Conservation (phyloP, 345 rosid genomes). For the Turritis glabra region DNA sequence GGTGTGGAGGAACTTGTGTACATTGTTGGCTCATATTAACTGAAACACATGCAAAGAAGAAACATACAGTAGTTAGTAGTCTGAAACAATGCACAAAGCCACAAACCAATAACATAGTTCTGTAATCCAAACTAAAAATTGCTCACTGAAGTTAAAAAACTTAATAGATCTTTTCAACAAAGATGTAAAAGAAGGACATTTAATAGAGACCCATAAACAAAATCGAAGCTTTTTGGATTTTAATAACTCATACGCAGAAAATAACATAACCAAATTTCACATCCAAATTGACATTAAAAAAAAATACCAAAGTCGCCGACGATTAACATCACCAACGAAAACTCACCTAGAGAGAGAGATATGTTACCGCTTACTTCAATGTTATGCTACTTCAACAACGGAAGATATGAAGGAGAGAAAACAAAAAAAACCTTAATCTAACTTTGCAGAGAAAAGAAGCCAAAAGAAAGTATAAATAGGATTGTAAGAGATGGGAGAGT, state of each 20-base stretch:
- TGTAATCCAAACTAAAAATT: not conserved
- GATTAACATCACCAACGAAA: not conserved
- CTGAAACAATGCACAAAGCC: not conserved
- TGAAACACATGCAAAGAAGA: conserved; percentile 10
- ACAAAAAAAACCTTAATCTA: not conserved
- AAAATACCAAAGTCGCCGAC: not conserved
- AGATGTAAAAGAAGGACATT: not conserved
- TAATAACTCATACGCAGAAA: too few relatives aligned
- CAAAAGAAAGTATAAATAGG: conserved; percentile 19
- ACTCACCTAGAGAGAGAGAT: conserved; percentile 15
- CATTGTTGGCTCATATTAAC: conserved; percentile 51
- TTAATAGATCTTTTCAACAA: not conserved
- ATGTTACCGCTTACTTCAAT: conserved; percentile 8
- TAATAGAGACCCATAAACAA: not conserved
- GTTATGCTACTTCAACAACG: not conserved
- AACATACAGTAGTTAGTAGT: conserved; percentile 1
- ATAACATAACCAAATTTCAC: not conserved
- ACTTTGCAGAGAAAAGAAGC: not conserved
- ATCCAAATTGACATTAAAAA: not conserved
- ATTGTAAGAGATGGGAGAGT: not conserved
- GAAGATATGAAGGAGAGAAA: not conserved
- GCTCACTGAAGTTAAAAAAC: too few relatives aligned
- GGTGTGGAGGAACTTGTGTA: conserved; percentile 56
- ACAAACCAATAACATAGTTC: not conserved
- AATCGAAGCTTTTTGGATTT: too few relatives aligned